A percentile compares a stretch with the other conserved stretches of the same genome.
Evolutionary conservation across 257 asterid genomes (phyloP).

Genomic region (Fraxinus pennsylvanica): DNA sequence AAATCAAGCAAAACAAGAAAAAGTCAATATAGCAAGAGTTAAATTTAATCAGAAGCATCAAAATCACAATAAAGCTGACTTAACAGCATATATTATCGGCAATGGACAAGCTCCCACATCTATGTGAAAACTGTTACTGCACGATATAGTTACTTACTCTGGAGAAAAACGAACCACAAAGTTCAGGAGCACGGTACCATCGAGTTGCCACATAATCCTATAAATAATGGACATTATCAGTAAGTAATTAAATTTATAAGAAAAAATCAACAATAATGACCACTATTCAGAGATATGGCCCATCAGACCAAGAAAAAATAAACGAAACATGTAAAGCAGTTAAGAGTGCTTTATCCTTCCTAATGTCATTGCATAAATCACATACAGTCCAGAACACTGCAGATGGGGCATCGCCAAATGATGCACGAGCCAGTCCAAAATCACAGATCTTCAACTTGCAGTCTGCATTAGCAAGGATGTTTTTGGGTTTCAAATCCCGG

Average conservation of each 20-base stretch:
- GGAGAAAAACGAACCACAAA: slow-evolving; percentile 96
- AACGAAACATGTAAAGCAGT: slow-evolving; percentile 12
- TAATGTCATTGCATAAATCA: slow-evolving; percentile 29
- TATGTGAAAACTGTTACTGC: background rate
- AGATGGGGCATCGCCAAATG: slow-evolving; percentile 90
- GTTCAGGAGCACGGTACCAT: slow-evolving; percentile 99
- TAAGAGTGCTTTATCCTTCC: slow-evolving; percentile 16
- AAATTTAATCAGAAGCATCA: slow-evolving; percentile 12
- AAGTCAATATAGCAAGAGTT: background rate
- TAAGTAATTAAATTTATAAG: slow-evolving; percentile 6
- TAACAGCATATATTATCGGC: background rate
- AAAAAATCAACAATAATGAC: background rate
- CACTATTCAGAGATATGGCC: background rate
- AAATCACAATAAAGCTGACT: slow-evolving; percentile 1
- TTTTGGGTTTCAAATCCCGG: slow-evolving; percentile 91
- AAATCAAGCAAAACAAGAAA: background rate
- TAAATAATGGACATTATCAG: slow-evolving; percentile 29
- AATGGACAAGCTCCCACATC: background rate
- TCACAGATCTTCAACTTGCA: slow-evolving; percentile 98
- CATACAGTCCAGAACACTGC: slow-evolving; percentile 99
- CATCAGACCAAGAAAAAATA: slow-evolving; percentile 26
- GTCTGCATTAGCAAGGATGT: slow-evolving; percentile 97
- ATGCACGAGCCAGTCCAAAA: slow-evolving; percentile 97
- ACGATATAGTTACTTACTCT: slow-evolving; percentile 58
- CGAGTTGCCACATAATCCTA: slow-evolving; percentile 99